phyloP scores from a whole-genome alignment of 2,329 filamentous ascomycete species.

The Rutstroemia sp. region DNA sequence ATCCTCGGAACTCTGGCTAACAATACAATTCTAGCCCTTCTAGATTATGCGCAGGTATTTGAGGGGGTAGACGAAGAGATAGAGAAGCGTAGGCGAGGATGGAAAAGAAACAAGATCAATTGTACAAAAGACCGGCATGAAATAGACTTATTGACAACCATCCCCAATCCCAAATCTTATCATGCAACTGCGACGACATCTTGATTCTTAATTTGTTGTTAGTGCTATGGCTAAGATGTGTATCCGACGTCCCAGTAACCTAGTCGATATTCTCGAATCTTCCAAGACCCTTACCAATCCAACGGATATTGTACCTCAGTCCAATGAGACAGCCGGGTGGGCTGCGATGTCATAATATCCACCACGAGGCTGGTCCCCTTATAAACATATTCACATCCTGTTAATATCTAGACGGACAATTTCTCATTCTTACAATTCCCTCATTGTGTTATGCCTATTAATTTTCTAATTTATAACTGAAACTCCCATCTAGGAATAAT shows the following conservation, averaged over 20 bases:
- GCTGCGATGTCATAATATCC: too few relatives aligned
- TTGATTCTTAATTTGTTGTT: neutral
- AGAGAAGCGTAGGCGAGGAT: neutral
- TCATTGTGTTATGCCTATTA: too few relatives aligned
- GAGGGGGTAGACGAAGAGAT: neutral
- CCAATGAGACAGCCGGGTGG: neutral
- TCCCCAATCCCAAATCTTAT: neutral
- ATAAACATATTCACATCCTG: neutral
- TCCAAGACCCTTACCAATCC: neutral
- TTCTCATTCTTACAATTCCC: too few relatives aligned
- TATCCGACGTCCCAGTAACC: neutral
- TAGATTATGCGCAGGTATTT: neutral
- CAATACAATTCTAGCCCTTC: constrained; percentile 1
- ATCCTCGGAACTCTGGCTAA: neutral
- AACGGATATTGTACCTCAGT: neutral
- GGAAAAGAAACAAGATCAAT: constrained; percentile 1
- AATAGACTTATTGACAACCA: constrained; percentile 7
- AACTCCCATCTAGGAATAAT: too few relatives aligned
- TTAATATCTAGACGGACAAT: too few relatives aligned
- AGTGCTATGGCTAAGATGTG: neutral
- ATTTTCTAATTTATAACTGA: too few relatives aligned
- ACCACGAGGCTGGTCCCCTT: neutral
- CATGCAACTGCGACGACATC: neutral
- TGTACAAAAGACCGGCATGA: constrained; percentile 9
- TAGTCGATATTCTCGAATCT: neutral